Evolutionary conservation across 2,329 filamentous ascomycete genomes (phyloP), one percentile per base, ranked within the genome.

Genomic region (Thelonectria rubi): DNA sequence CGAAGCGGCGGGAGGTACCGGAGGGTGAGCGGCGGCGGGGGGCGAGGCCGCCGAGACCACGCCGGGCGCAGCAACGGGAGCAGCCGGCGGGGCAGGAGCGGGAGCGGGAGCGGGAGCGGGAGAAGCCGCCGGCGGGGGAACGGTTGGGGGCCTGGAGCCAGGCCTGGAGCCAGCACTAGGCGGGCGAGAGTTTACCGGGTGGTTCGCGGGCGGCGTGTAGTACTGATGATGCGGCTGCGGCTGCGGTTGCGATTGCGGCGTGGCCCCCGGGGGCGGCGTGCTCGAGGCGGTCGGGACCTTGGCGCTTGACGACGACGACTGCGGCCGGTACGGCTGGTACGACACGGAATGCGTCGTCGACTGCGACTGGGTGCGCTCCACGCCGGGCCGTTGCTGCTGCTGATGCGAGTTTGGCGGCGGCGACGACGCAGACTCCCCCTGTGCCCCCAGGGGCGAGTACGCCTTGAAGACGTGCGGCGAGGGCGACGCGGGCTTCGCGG

Each of bases 261-360:
- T 43, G 20, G 37, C 24, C 4, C 58, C 39, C 18, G 65, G 56
- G 24, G 51, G 54, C 24, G 61, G 57, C 26, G 26, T 30, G 24
- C 52, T 46, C 20, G 67, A 59, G n/a, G 56, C 45, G 34, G 34
- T 8, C 26, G 26, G 26, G 5, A 9, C 26, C 43, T 62, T 20
- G 34, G 56, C 15, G 24, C 32, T 20, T 34, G 18, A 34, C 2
- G 66, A 45, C 6, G 59, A 58, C 14, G 69, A 67, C 17, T 67
- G 61, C 8, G 70, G 73, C 43, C 70, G 66, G 32, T 75, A 76
- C 1, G 74, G 75, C 39, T 70, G 68, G 48, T 75, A 77, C 30
- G 73, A 58, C 18, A 66, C 58, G 26, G 67, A 68, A 30, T 70
- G 69, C 26, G 69, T 65, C 5, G 67, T 67, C 20, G 69, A 68